phyloP scores from a whole-genome alignment of 2,329 filamentous ascomycete species.

The Lasiodiplodia hormozganensis region DNA sequence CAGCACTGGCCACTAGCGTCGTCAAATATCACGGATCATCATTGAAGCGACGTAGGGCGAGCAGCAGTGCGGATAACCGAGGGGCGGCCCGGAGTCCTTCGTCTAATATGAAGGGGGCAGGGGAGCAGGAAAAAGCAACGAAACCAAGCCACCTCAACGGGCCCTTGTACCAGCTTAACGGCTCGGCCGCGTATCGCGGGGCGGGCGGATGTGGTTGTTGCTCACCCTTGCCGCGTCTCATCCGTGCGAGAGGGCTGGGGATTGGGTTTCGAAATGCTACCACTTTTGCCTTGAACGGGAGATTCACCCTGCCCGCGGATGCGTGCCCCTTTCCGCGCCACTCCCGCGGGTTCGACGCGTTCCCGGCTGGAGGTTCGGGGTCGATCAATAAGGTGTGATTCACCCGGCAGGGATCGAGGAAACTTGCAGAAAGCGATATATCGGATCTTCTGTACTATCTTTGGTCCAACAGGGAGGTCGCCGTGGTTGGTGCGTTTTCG shows the following conservation, averaged over 20 bases:
- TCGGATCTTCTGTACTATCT: conserved; percentile 6
- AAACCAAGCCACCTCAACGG: neutral
- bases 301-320: neutral
- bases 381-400: neutral
- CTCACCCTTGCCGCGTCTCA: neutral
- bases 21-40: neutral
- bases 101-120: neutral
- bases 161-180: conserved; percentile 1
- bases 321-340: neutral
- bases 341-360: neutral
- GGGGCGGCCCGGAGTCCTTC: neutral
- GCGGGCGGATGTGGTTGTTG: neutral
- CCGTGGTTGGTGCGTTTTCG: neutral
- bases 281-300: neutral
- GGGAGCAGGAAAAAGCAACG: neutral
- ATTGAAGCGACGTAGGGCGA: neutral
- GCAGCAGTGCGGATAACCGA: neutral
- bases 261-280: neutral
- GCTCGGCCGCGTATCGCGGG: conserved; percentile 2
- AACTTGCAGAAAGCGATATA: neutral
- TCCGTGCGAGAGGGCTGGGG: neutral
- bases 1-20: neutral
- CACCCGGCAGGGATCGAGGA: neutral
- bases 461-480: neutral
- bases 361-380: neutral